Evolutionary conservation across 2,329 filamentous ascomycete species (phyloP).

Genomic region (Chaetomiaceae sp.): DNA sequence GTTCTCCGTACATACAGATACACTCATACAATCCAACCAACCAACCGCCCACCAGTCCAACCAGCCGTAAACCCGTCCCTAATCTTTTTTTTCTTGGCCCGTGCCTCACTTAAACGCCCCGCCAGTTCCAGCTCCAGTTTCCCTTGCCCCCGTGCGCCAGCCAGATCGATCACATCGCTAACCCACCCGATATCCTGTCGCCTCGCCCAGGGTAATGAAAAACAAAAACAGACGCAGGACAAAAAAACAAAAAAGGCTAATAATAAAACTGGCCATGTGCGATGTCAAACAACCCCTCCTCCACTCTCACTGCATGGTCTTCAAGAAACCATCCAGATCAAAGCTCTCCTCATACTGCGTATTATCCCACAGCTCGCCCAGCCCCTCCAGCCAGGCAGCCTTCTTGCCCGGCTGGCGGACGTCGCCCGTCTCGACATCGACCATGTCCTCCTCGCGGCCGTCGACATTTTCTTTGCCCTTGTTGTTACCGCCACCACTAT

Average conservation of each 20-base stretch:
- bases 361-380: slow-evolving; percentile 96
- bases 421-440: slow-evolving; percentile 87
- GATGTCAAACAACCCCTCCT: background rate
- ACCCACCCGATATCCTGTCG: background rate
- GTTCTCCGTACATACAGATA: background rate
- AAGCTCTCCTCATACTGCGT: slow-evolving; percentile 98
- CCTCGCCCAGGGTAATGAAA: background rate
- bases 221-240: background rate
- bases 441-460: slow-evolving; percentile 75
- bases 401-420: slow-evolving; percentile 94
- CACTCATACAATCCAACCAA: slow-evolving; percentile 12
- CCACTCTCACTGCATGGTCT: slow-evolving; percentile 68
- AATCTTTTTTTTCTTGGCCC: too few relatives aligned
- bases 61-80: too few relatives aligned
- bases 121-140: background rate
- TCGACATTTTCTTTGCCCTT: slow-evolving; percentile 53
- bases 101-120: slow-evolving; percentile 1
- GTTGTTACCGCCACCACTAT: slow-evolving; percentile 40
- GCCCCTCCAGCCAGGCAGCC: slow-evolving; percentile 81
- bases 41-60: too few relatives aligned
- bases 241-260: background rate
- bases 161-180: background rate
- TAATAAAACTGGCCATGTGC: too few relatives aligned
- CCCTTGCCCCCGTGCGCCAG: too few relatives aligned
- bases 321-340: slow-evolving; percentile 90